These are phyloP conservation scores for Saprolegnia parasitica DNA, from an alignment of 352 stramenopile species.

Conservation along the genomic window DNA sequence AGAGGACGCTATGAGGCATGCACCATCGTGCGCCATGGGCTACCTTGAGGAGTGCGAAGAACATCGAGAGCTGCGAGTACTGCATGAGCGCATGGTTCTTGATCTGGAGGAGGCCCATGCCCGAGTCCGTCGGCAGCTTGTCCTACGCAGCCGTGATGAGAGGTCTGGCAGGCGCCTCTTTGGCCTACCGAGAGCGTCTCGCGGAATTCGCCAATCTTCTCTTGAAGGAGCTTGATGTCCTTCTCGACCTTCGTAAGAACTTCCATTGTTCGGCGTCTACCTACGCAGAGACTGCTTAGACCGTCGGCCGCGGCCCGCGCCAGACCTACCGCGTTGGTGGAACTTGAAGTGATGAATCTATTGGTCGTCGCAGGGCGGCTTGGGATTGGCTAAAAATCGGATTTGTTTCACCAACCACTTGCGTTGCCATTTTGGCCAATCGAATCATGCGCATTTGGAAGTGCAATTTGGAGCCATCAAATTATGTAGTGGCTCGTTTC, in stretches of 20 bases:
- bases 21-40: background rate
- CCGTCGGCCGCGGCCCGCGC: background rate
- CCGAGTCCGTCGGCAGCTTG: constrained; percentile 51
- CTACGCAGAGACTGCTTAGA: background rate
- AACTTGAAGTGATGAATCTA: constrained; percentile 24
- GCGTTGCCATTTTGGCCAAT: constrained; percentile 37
- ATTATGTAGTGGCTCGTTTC: no score
- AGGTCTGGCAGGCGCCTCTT: background rate
- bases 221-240: constrained; percentile 23
- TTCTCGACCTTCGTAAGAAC: constrained; percentile 18
- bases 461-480: no score
- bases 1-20: background rate
- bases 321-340: background rate
- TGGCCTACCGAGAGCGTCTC: constrained; percentile 14
- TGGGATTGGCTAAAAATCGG: constrained; percentile 1
- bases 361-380: constrained; percentile 7
- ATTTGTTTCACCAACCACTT: constrained; percentile 26
- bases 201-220: constrained; percentile 27
- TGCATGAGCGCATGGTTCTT: constrained; percentile 84
- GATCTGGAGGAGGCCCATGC: constrained; percentile 79
- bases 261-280: constrained; percentile 9
- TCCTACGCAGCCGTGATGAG: constrained; percentile 34
- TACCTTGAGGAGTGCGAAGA: constrained; percentile 77
- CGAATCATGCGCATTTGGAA: background rate
- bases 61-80: constrained; percentile 86